A percentile compares a stretch with the other conserved stretches of the same genome.
phyloP scores from a whole-genome alignment of 495 filamentous ascomycete genomes.

The Apiosordaria backusii region DNA sequence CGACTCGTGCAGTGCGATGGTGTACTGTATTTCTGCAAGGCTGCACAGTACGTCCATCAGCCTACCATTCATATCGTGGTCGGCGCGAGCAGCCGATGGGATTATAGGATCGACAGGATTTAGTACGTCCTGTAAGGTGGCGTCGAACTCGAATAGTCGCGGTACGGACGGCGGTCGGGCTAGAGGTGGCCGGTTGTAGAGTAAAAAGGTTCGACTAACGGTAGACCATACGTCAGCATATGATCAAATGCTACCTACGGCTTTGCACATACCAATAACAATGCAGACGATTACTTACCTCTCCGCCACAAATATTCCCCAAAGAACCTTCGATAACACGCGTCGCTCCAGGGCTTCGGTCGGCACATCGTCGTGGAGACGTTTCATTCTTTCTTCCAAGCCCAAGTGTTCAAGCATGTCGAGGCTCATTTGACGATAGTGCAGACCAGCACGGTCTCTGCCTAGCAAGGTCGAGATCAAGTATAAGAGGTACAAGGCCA shows the following conservation, averaged over 20 bases:
- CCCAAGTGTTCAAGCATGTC: not conserved
- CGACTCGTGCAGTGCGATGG: not conserved
- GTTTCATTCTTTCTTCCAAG: not conserved
- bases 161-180: not conserved
- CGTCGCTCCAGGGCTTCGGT: not conserved
- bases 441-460: not conserved
- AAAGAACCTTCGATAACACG: not conserved
- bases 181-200: not conserved
- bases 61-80: not conserved
- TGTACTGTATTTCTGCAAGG: not conserved
- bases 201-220: not conserved
- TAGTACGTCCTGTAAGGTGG: not conserved
- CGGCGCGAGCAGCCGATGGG: not conserved
- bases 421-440: conserved; percentile 1
- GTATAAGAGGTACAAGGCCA: conserved; percentile 4
- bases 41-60: not conserved
- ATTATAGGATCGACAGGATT: not conserved
- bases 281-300: not conserved
- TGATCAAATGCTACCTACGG: not conserved
- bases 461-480: not conserved
- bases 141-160: not conserved
- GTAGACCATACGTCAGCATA: not conserved
- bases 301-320: conserved; percentile 1
- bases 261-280: not conserved
- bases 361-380: not conserved